phyloP scores from a whole-genome alignment of 257 asterid species.

The Nicotiana noctiflora region DNA sequence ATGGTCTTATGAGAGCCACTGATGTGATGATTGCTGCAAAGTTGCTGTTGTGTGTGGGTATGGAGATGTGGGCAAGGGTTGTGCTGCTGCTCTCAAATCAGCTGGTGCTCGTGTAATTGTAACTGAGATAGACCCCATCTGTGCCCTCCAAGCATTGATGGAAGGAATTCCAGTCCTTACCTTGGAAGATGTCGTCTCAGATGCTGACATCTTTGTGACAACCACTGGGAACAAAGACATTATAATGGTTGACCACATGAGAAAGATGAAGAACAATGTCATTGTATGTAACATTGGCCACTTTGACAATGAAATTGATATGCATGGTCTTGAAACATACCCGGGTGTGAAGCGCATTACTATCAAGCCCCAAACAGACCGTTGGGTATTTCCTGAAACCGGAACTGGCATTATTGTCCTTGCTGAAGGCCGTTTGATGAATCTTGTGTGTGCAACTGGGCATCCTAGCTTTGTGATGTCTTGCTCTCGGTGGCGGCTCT shows the following conservation, averaged over 20 bases:
- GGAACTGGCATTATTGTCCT: constrained; percentile 8
- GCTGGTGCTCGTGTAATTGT: too few relatives aligned
- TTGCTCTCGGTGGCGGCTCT: too few relatives aligned
- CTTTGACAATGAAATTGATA: constrained; percentile 14
- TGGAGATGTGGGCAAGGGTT: constrained; percentile 3
- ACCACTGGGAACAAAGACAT: constrained; percentile 17
- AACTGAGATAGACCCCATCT: constrained; percentile 13
- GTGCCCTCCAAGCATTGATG: constrained; percentile 15
- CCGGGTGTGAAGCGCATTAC: constrained; percentile 13
- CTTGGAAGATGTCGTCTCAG: not conserved
- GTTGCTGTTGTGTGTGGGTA: not conserved
- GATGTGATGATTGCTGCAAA: constrained; percentile 7
- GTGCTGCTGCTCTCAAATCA: constrained; percentile 7
- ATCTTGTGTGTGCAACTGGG: constrained; percentile 11
- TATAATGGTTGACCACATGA: constrained; percentile 12
- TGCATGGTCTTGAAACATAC: constrained; percentile 12
- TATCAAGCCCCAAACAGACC: constrained; percentile 14
- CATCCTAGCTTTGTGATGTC: constrained; percentile 18
- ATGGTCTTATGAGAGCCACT: constrained; percentile 10
- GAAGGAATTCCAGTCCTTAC: constrained; percentile 12
- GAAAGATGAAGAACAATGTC: constrained; percentile 15
- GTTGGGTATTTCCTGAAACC: constrained; percentile 14
- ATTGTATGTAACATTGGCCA: constrained; percentile 17
- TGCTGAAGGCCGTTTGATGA: constrained; percentile 11
- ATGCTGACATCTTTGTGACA: constrained; percentile 14